Base-by-base conservation (phyloP, 306 rosid genomes). In the Lablab purpureus region DNA sequence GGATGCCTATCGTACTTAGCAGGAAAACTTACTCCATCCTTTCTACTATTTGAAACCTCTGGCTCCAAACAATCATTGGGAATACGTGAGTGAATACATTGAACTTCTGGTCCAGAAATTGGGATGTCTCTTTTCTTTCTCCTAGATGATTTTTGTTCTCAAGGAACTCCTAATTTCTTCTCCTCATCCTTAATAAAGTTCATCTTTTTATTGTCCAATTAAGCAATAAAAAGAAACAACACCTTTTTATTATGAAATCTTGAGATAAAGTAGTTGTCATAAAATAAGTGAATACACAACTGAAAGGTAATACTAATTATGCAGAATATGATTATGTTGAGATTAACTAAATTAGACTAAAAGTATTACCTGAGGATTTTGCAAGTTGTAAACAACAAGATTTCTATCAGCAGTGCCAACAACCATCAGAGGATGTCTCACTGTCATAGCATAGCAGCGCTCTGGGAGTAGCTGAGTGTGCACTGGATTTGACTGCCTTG, bases 351-450 rank as follows among this genome's bases (percentile, higher is more conserved):
- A 66, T 51, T 51, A 18, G 22, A 81, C 60, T 23, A 54, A 34
- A 73, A 27, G 64, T 28, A 34, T 74, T 85, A 94, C 97, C 97
- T 95, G 97, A 45, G 99, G 99, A 82, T 58, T 87, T 81, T 89
- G 99, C 89, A 95, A 86, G 90, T 95, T 91, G 88, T 88, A 95
- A 50, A 95, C 90, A 27, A 95, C 62, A 43, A 95, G 83, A 85
- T 91, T 95, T 83, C 99, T 89, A 82, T 95, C 99, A 50, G 99
- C 97, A 75, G 99, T 91, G 60, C 90, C 99, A 73, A 90, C 99
- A 67, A 92, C 99, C 99, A 92, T 92, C 74, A 92, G 88, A 32
- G 97, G 98, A 84, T 95, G 84, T 80, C 86, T 87, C 67, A 95
- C 96, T 54, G 96, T 60, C 73, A 95, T 74, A 58, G 97, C 86